Percentiles rank a stretch among this genome's conserved stretches.
Conservation (phyloP, 371 early-diverging fungal genomes). For the Mucor piriformis region DNA sequence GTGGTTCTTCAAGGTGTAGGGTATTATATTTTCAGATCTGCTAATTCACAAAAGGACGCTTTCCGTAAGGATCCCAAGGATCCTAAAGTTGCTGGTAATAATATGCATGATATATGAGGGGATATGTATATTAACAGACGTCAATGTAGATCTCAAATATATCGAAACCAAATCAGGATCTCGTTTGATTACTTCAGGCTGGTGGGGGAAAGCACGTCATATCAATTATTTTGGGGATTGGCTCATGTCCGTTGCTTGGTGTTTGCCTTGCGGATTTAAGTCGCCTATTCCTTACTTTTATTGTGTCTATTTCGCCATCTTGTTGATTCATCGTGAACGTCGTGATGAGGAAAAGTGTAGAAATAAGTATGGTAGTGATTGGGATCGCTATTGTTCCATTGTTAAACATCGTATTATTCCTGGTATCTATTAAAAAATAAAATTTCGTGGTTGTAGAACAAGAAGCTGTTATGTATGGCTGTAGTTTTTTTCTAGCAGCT, state of each 20-base stretch:
- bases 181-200: constrained; percentile 82
- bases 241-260: constrained; percentile 87
- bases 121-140: no score
- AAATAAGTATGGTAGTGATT: constrained; percentile 91
- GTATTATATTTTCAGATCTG: constrained; percentile 83
- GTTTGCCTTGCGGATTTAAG: constrained; percentile 68
- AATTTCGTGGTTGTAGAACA: no score
- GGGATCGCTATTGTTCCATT: constrained; percentile 84
- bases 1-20: constrained; percentile 66
- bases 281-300: constrained; percentile 92
- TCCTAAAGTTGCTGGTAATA: constrained; percentile 60
- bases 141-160: constrained; percentile 80
- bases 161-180: constrained; percentile 82
- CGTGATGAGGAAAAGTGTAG: constrained; percentile 90
- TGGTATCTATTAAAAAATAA: neutral
- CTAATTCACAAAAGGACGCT: constrained; percentile 87
- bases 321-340: constrained; percentile 84
- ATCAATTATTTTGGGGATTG: constrained; percentile 94
- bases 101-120: neutral
- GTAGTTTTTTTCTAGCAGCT: no score
- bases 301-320: constrained; percentile 83
- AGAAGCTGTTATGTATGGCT: no score
- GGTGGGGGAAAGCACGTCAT: constrained; percentile 93
- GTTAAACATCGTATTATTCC: constrained; percentile 91
- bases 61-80: constrained; percentile 80